Evolutionary conservation across 495 filamentous ascomycete species (phyloP), one percentile per base, ranked within the genome.

Genomic region (Penicillium roqueforti): DNA sequence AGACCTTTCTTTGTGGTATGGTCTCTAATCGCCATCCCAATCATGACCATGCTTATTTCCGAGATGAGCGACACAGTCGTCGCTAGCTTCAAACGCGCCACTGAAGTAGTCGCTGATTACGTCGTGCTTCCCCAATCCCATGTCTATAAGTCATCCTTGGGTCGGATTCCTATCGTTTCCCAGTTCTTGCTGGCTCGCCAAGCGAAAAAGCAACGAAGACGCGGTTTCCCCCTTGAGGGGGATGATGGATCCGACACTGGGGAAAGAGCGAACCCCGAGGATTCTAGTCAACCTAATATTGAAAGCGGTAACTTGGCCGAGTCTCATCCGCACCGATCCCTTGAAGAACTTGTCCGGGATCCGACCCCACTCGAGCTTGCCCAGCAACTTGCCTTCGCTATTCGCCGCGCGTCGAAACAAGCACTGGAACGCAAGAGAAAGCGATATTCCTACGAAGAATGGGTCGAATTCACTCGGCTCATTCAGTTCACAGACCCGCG

Each of bases 1-100:
- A 85, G 86, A 51, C 79, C 89, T 0, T 92, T 96, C 62, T 96
- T 95, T 68, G 87, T 97, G 7, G 83, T 95, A 56, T 97, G 92
- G 92, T 79, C 76, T 6, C 70, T 86, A 0, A 70, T 86, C 29
- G 82, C 83, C 25, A 78, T 87, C 5, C 83, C 83, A 1, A 87
- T 83, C 2, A 86, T 87, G 83, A 86, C 83, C 1, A 81, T 84
- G 53, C 76, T 87, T 1, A 80, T 87, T 31, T 76, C 73, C 16
- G 79, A 84, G 61, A 82, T 86, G 76, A 82, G 80, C 47, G 79
- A 84, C 53, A 87, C 83, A 0, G 66, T 87, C 38, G 78, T 86
- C 16, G 63, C 67, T 5, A 73, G 64, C 26, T 85, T 83, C 69
- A 83, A 84, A 50, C 67, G 69, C 20, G 80, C 72, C 37, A 82